These are phyloP conservation scores for Exserohilum rostratum DNA, from an alignment of 2,329 filamentous ascomycete species.

Conservation along the genomic window DNA sequence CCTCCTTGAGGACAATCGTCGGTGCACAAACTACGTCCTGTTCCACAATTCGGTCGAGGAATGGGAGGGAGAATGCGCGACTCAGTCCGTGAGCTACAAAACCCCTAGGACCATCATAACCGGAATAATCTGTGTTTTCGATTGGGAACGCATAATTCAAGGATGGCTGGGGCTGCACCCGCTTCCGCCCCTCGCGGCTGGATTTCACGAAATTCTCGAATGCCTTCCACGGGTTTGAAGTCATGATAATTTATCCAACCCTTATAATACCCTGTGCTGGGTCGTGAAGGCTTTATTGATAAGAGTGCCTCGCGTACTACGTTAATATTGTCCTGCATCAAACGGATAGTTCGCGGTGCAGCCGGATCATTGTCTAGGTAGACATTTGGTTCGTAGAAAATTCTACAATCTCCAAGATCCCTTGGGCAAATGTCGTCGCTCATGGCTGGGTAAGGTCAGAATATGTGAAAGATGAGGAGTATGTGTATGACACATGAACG, in stretches of 20 bases:
- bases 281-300: background rate
- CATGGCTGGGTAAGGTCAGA: background rate
- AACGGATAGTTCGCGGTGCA: background rate
- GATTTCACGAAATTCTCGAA: background rate
- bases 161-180: conserved; percentile 8
- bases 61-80: background rate
- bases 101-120: background rate
- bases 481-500: background rate
- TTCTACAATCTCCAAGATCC: background rate
- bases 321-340: conserved; percentile 6
- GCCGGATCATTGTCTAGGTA: background rate
- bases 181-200: background rate
- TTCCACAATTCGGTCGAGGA: background rate
- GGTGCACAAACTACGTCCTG: conserved; percentile 3
- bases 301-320: conserved; percentile 12
- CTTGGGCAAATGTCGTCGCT: background rate
- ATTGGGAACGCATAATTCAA: conserved; percentile 16
- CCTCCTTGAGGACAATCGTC: conserved; percentile 9
- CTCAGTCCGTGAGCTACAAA: conserved; percentile 4
- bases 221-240: conserved; percentile 6
- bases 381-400: conserved; percentile 4
- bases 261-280: background rate
- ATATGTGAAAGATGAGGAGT: background rate
- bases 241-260: background rate
- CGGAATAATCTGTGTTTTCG: background rate